Evolutionary conservation across 225 moss, liverwort and hornwort species (phyloP), one percentile per base, ranked within the genome.

Genomic region (Asterella californica): DNA sequence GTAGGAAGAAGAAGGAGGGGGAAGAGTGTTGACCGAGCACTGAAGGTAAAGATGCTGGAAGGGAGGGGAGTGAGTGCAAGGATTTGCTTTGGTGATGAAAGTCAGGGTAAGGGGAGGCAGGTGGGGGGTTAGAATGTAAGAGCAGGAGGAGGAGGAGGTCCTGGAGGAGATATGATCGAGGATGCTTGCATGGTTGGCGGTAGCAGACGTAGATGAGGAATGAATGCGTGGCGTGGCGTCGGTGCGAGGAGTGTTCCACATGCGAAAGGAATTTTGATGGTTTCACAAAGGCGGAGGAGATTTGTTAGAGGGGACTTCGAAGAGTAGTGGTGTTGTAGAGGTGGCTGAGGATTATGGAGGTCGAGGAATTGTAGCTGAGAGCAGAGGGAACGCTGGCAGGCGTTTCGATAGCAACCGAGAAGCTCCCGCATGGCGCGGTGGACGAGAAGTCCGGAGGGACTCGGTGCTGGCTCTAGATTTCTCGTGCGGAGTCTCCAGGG

Each of bases 291-390:
- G 69, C 37, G 69, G 9, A 17, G 22, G 69, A 29, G 69, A 42
- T 70, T 70, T 38, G 21, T 1, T 65, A 15, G 17, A 32, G 15
- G 32, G 65, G 15, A 15, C 65, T 65, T 17, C 11, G 14, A 32
- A 10, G 15, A 33, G 65, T 14, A 32, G 30, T 42, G 42, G 4
- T 42, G 7, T 65, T 10, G 65, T 65, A 15, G 70, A 70, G 18
- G 19, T 22, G 33, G 8, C 14, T 34, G 48, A 15, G 27, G 72
- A 49, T 48, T 72, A 12, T 72, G 27, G 72, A 10, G 27, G 48
- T 27, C 27, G 27, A n/a, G 22, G 72, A 72, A 72, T 72, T 45
- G 72, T 72, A 72, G 72, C 72, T 49, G 48, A 45, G 27, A 37
- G 68, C 17, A 15, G 25, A 27, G 10, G 45, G 15, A 9, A 69